Evolutionary conservation across 2,329 filamentous ascomycete genomes (phyloP), one percentile per base, ranked within the genome.

Genomic region (Zasmidium citrigriseum): DNA sequence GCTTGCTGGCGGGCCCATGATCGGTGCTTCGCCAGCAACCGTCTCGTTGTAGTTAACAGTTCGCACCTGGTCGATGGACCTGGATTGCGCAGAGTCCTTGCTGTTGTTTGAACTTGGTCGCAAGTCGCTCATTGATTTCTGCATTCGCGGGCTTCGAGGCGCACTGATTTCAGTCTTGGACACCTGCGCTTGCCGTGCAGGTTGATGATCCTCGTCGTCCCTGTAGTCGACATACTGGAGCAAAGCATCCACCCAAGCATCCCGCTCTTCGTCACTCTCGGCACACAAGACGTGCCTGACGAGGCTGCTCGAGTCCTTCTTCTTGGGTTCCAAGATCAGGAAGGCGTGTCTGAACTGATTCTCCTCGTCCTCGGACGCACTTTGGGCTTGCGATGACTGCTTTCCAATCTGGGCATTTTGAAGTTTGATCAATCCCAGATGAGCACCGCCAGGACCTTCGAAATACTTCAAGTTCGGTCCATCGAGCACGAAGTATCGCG

Each of bases 311-410:
- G 92, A 92, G 70, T 99, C 95, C 75, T 96, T 98, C 75, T 92
- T 91, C 79, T 99, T 99, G 1, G 93, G 93, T 71, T 99, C 95
- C 53, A 98, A 74, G 54, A 99, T 90, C 47, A 98, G 80, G 77
- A 99, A 99, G 0, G 95, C 95, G 76, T 99, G 95, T 4, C 95
- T 89, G 72, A 96, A 99, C 73, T 98, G 91, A 70, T 96, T 96
- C 60, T 98, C 95, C 49, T 86, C 78, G 55, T 96, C 92, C 34
- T 46, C 52, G 14, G 53, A 51, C 4, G 34, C 14, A 4, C 7
- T n/a, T 55, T 75, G 74, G n/a, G 83, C 82, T 3, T 88, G 85
- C 14, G 89, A 87, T 1, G 90, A 89, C 72, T 98, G 95, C 73
- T 96, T 96, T 55, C 93, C 93, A 68, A 99, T 98, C 72, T 97